These are phyloP conservation scores for Cystofilobasidium bisporidii DNA, from an alignment of 768 basidiomycete species.

Conservation along the genomic window DNA sequence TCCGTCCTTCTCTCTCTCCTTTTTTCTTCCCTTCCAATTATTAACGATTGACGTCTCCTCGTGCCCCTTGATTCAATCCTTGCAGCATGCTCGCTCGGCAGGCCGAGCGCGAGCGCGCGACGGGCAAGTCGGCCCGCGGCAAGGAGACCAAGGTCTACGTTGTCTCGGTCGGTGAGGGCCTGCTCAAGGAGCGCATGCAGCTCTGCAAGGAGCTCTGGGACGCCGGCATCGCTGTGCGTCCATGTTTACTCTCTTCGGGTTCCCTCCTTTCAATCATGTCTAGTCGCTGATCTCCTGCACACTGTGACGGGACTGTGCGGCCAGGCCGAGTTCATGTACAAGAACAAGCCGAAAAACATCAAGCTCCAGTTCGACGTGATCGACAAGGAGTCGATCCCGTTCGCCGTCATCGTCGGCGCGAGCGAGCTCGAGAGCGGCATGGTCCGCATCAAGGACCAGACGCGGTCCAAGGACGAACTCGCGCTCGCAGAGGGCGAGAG, in stretches of 20 bases:
- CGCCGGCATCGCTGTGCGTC: conserved; percentile 71
- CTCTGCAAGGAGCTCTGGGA: conserved; percentile 72
- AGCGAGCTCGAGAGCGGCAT: conserved; percentile 75
- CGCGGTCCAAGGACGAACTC: conserved; percentile 45
- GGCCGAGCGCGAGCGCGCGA: conserved; percentile 56
- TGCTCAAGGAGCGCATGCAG: conserved; percentile 71
- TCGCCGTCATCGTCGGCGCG: conserved; percentile 80
- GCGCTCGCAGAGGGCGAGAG: conserved; percentile 47
- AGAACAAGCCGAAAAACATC: conserved; percentile 74
- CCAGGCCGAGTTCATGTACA: conserved; percentile 85
- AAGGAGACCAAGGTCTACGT: conserved; percentile 94
- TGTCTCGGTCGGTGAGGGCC: conserved; percentile 78
- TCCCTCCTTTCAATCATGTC: neutral
- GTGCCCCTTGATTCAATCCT: too few relatives aligned
- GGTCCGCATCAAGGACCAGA: conserved; percentile 86
- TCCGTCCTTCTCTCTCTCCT: neutral
- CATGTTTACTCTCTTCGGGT: neutral
- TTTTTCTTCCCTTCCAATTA: too few relatives aligned
- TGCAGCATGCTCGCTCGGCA: conserved; percentile 57
- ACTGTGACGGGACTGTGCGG: too few relatives aligned
- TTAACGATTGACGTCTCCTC: too few relatives aligned
- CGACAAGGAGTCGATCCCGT: conserved; percentile 85
- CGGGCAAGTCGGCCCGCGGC: conserved; percentile 51
- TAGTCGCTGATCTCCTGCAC: neutral
- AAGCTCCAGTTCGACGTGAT: conserved; percentile 76